Percentiles rank a stretch among this genome's conserved stretches.
phyloP scores from a whole-genome alignment of 345 rosid species.

The Angophora floribunda region DNA sequence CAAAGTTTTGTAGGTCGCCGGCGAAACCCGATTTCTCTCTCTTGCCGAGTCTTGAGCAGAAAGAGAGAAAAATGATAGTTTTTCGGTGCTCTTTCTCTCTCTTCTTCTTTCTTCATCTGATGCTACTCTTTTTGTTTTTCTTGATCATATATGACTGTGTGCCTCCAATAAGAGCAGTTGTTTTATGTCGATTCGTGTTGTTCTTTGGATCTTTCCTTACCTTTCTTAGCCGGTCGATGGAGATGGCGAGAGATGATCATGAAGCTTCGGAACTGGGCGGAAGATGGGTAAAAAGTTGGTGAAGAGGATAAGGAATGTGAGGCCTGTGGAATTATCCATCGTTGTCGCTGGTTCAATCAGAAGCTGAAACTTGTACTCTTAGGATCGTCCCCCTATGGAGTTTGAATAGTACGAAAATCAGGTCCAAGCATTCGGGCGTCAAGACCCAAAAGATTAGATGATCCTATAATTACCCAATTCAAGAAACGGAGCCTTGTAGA shows the following conservation, averaged over 20 bases:
- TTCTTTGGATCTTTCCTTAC: not conserved
- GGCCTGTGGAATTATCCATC: not conserved
- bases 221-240: not conserved
- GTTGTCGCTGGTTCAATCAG: not conserved
- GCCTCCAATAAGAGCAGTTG: not conserved
- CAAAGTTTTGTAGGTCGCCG: conserved; percentile 33
- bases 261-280: not conserved
- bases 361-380: not conserved
- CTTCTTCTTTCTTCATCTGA: not conserved
- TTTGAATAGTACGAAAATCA: not conserved
- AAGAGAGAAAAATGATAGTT: conserved; percentile 46
- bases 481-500: not conserved
- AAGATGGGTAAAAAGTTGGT: not conserved
- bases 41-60: not conserved
- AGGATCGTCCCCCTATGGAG: not conserved
- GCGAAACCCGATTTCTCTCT: conserved; percentile 45
- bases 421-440: not conserved
- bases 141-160: not conserved
- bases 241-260: not conserved
- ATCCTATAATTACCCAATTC: not conserved
- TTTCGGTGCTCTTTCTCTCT: conserved; percentile 14
- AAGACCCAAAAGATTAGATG: not conserved
- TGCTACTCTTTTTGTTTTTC: not conserved
- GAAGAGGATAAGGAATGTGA: not conserved
- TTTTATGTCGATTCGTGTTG: not conserved